Evolutionary conservation across 1,139 yeast species (phyloP), one percentile per base, ranked within the genome.

Genomic region (Arxiozyma bovina): DNA sequence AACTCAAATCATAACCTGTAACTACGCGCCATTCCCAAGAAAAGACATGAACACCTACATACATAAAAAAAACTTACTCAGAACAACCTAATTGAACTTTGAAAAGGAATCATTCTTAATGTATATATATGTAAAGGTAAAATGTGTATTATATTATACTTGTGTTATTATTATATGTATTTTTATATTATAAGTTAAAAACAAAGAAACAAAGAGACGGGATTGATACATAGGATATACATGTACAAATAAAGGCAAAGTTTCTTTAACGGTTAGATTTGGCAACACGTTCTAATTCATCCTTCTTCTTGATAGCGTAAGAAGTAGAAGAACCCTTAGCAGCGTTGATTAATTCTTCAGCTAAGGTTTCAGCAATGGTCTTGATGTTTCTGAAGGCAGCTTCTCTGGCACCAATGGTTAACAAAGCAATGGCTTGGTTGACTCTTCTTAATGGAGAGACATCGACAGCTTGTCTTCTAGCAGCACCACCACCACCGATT

Each of bases 381-480:
- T 93, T 94, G 82, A 94, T 82, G 91, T 93, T 93, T 86, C 99
- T 94, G 96, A 94, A 94, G 73, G 99, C 83, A 76, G 99, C 93
- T 83, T 94, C 99, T 85, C 99, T 93, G 67, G 99, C 96, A 85
- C 99, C 99, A 73, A 88, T 87, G 82, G 99, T 94, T 78, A 94
- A 81, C 76, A 94, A 85, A 74, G 99, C 84, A 74, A 94, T 83
- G 72, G 99, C 95, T 82, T 93, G 98, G 96, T 94, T 93, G 71
- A 94, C 98, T 85, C 99, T 91, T 87, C 99, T 91, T 77, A 94
- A 85, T 75, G 99, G 99, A 74, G 99, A 91, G 67, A 94, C 99
- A 89, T 94, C 99, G 75, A 94, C 99, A 70, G 99, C 99, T 83
- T 94, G 99, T 87, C 99, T 90, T 87, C 99, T 93, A 72, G 95